These are phyloP conservation scores for Elaeagnus macrophylla DNA, from an alignment of 306 rosid genomes.

Conservation along the genomic window DNA sequence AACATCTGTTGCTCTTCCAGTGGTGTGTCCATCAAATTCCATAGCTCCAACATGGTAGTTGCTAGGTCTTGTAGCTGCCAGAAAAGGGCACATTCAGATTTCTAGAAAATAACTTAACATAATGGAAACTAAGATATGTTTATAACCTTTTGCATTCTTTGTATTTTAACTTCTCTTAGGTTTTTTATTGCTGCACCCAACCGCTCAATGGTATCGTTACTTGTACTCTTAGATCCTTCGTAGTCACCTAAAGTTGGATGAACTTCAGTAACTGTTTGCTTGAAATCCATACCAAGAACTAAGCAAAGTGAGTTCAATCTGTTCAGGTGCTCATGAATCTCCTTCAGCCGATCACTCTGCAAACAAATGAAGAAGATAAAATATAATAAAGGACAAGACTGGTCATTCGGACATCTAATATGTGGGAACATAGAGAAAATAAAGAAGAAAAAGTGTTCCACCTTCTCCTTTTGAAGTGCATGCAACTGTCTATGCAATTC, in stretches of 20 bases:
- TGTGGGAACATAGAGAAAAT: neutral
- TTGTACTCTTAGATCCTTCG: conserved; percentile 27
- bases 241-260: conserved; percentile 35
- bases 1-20: conserved; percentile 46
- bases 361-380: conserved; percentile 1
- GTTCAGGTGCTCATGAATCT: conserved; percentile 31
- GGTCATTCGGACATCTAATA: too few species aligned
- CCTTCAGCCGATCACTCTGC: conserved; percentile 48
- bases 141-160: conserved; percentile 53
- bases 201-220: conserved; percentile 32
- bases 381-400: neutral
- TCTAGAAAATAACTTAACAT: neutral
- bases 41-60: conserved; percentile 50
- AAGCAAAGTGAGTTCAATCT: conserved; percentile 26
- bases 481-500: conserved; percentile 32
- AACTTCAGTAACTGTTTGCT: conserved; percentile 21
- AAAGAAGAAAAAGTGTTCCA: conserved; percentile 6
- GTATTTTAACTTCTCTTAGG: conserved; percentile 47
- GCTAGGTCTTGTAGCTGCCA: conserved; percentile 54
- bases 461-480: conserved; percentile 57
- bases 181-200: conserved; percentile 36
- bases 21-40: conserved; percentile 73
- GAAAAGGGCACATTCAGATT: conserved; percentile 13
- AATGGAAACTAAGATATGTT: neutral
- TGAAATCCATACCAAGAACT: conserved; percentile 43